Evolutionary conservation across 1,139 yeast species (phyloP).

Genomic region (Suhomyces chickasaworum): DNA sequence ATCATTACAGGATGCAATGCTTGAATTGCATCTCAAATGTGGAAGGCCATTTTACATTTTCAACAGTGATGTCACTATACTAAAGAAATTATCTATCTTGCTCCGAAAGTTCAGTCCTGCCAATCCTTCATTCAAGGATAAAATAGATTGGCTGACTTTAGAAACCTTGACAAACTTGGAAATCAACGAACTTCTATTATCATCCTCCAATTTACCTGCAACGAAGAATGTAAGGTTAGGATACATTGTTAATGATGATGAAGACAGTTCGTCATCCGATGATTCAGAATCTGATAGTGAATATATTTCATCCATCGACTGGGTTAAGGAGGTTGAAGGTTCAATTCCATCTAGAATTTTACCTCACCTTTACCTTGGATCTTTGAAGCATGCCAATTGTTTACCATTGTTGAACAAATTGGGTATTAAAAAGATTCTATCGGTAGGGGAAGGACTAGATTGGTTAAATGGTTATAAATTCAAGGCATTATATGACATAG

Average conservation of each 20-base stretch:
- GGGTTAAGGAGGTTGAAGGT: slow-evolving; percentile 56
- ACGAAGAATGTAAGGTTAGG: slow-evolving; percentile 24
- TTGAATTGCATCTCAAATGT: slow-evolving; percentile 60
- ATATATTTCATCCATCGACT: slow-evolving; percentile 19
- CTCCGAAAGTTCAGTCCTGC: slow-evolving; percentile 58
- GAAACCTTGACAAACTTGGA: slow-evolving; percentile 36
- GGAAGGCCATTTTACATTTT: slow-evolving; percentile 85
- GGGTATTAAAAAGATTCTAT: slow-evolving; percentile 74
- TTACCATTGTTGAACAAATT: slow-evolving; percentile 61
- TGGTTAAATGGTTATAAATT: slow-evolving; percentile 53
- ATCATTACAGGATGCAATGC: slow-evolving; percentile 49
- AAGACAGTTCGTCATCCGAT: slow-evolving; percentile 12
- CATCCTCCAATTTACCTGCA: slow-evolving; percentile 11
- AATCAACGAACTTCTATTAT: slow-evolving; percentile 37
- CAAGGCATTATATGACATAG: slow-evolving; percentile 28
- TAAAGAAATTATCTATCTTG: slow-evolving; percentile 64
- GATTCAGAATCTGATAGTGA: slow-evolving; percentile 19
- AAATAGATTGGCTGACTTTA: slow-evolving; percentile 26
- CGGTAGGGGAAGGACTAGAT: slow-evolving; percentile 82
- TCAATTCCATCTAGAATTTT: slow-evolving; percentile 73
- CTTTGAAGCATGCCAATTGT: slow-evolving; percentile 78
- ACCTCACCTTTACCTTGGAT: slow-evolving; percentile 85
- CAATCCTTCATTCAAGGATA: slow-evolving; percentile 16
- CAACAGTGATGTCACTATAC: slow-evolving; percentile 67
- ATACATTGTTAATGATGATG: slow-evolving; percentile 27